Base-by-base conservation (phyloP, 2,329 filamentous ascomycete species). In the Colletotrichum sp. region DNA sequence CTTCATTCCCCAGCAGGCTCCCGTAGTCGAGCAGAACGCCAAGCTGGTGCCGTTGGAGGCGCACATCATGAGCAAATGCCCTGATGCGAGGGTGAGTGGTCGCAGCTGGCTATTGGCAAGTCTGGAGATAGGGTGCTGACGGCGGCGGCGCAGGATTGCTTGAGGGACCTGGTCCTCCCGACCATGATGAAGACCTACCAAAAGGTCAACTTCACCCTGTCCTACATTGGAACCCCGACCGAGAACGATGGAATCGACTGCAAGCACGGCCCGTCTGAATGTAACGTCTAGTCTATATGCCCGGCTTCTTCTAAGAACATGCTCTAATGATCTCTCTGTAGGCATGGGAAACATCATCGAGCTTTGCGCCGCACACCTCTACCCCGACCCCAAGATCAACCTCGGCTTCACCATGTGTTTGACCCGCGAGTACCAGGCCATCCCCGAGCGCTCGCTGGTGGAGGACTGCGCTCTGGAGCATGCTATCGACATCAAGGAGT, bases 21-120 rank as follows among this genome's bases (percentile, higher is more conserved):
- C 74, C 48, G 48, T 59, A 6, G 28, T 24, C 5, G 48, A 63
- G 30, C 21, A 66, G 63, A 73, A 77, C 67, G n/a, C 43, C 2
- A 77, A 76, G 59, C 85, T 88, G 73, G 94, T 98, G 6, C 94
- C 95, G 5, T 86, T 99, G 3, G 97, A 99, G 83, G 95, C 95
- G 71, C 96, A 98, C 84, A 97, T 98, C 80, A 99, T 98, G 93
- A 95, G 93, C 86, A 98, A 98, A 89, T 99, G 97, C 81, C 96
- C 96, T 0, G 97, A 99, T 84, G 96, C 97, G 3, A 90, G 89
- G 83, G 90, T 91, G 81, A 13, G 85, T 76, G 32, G 52, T 36
- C 34, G 26, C 56, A 13, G 3, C 4, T 21, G 9, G 12, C n/a
- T 36, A 10, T 2, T n/a, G 36, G 14, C 32, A n/a, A 69, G 21